Evolutionary conservation across 1,284 basidiomycete genomes (phyloP).

Genomic region (Thelephora terrestris): DNA sequence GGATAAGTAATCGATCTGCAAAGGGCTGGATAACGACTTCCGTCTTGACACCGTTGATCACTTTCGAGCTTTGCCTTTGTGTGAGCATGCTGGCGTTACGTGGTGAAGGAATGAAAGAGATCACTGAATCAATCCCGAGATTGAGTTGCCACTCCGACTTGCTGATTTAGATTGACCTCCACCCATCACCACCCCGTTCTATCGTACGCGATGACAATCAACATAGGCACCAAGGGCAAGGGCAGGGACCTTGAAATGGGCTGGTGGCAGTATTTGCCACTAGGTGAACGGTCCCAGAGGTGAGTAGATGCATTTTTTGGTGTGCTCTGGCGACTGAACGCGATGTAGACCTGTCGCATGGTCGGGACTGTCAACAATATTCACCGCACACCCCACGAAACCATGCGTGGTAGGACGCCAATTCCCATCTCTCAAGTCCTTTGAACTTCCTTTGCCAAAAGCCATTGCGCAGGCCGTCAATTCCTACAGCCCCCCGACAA

Average conservation of each 20-base stretch:
- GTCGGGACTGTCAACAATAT: slow-evolving; percentile 58
- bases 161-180: neutral
- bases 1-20: slow-evolving; percentile 68
- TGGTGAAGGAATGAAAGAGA: neutral
- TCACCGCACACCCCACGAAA: slow-evolving; percentile 51
- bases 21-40: slow-evolving; percentile 72
- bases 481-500: slow-evolving; percentile 49
- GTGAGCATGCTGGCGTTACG: slow-evolving; percentile 15
- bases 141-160: neutral
- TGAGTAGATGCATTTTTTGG: slow-evolving; percentile 17
- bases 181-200: too few relatives aligned
- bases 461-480: slow-evolving; percentile 33
- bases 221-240: slow-evolving; percentile 36
- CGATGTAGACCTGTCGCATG: slow-evolving; percentile 52
- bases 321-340: neutral
- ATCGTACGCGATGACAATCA: too few relatives aligned
- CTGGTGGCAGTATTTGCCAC: slow-evolving; percentile 65
- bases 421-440: slow-evolving; percentile 59
- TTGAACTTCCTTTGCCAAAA: slow-evolving; percentile 42
- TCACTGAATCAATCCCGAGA: neutral
- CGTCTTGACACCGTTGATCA: slow-evolving; percentile 50
- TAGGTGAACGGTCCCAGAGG: slow-evolving; percentile 47
- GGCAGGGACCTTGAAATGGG: slow-evolving; percentile 48
- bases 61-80: slow-evolving; percentile 29
- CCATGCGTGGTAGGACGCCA: slow-evolving; percentile 51